Base-by-base conservation (phyloP, 176 grass and related monocot species). In the Leersia perrieri region DNA sequence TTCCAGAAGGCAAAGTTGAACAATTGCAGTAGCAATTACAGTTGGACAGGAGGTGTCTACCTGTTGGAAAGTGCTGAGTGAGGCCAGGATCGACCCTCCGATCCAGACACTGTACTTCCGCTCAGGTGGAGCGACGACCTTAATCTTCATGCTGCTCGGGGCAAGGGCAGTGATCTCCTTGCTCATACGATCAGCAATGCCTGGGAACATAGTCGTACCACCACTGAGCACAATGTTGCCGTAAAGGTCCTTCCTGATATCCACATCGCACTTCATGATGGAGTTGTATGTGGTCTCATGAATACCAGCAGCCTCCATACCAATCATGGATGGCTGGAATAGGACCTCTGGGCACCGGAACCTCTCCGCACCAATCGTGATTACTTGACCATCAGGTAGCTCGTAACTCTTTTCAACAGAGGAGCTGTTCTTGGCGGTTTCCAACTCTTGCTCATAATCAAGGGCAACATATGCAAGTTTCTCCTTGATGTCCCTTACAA, bases 221-320 rank as follows among this genome's bases (percentile, higher is more conserved):
- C 93, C 93, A 88, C 93, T 96, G 67, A 96, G 93, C 47, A 96
- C 90, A 49, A 96, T 93, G 75, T 93, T 93, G 49, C 85, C 83
- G 1, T 92, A 96, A 16, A 96, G 61, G 53, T 93, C 90, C 76
- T 88, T 88, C 76, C 93, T 92, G 63, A 96, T 92, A 86, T 96
- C 93, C 53, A 96, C 90, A 0, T 96, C 90, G 6, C 93, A 96
- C 88, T 96, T 96, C 93, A 96, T 96, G 88, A 96, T 93, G 42
- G 93, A 96, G 25, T 96, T 86, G 90, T 93, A 97, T 67, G 93
- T 97, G 13, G 84, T 93, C 78, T 91, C 88, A 32, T 97, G 90
- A 83, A 93, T 97, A 60, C 93, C 93, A 71, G 83, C 83, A 26
- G 87, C 67, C 75, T 92, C 93, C 90, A 90, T 84, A 62, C 93